These are phyloP conservation scores for Haematococcus lacustris DNA, from an alignment of 139 green algal species.

Conservation along the genomic window DNA sequence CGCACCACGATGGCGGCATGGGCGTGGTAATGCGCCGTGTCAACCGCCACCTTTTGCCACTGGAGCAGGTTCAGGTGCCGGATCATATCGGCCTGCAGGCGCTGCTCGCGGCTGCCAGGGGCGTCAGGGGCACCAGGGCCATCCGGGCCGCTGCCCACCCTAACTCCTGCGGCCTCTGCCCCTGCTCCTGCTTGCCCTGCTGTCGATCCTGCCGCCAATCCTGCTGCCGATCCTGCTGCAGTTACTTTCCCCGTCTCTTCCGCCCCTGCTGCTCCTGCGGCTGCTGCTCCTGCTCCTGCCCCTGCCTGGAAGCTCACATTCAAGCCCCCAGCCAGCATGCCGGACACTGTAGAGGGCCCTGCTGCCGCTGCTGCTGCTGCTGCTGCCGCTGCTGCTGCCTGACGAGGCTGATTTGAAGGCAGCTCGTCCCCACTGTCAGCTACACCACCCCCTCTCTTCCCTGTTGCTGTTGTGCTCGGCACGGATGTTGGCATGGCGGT, in stretches of 20 bases:
- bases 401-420: no score
- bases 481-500: no score
- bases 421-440: no score
- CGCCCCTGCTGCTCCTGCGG: no score
- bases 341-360: no score
- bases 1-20: conserved; percentile 33
- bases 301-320: not conserved
- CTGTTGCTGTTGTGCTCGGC: no score
- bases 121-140: not conserved
- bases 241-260: no score
- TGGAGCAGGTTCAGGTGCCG: not conserved
- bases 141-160: not conserved
- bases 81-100: not conserved
- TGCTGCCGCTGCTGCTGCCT: not conserved
- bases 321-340: not conserved
- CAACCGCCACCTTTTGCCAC: conserved; percentile 17
- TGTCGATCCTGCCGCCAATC: not conserved
- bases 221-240: not conserved
- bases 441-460: no score
- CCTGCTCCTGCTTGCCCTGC: not conserved
- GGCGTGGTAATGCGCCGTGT: conserved; percentile 23
- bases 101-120: not conserved
- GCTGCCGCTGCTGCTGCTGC: not conserved
- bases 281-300: not conserved
- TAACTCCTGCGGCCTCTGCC: not conserved